A percentile compares a stretch with the other conserved stretches of the same genome.
Conservation (phyloP, 345 rosid species). For the Eucalyptus erythrocorys region DNA sequence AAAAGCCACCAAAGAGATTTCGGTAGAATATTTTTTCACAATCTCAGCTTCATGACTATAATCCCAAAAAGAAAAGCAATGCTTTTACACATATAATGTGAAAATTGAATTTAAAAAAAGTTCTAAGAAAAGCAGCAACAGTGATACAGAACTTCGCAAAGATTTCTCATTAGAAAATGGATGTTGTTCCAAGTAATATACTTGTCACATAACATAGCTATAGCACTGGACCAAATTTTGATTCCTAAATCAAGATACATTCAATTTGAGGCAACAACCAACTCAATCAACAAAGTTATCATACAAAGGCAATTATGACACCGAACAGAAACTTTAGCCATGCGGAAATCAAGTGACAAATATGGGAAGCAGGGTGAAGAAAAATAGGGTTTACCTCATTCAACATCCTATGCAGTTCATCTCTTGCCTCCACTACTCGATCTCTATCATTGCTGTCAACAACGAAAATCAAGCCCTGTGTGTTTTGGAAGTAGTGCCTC, state of each 20-base stretch:
- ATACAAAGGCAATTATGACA: background rate
- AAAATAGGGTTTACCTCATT: constrained; percentile 31
- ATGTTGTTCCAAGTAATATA: background rate
- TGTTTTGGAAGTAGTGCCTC: constrained; percentile 82
- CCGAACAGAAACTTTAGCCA: background rate
- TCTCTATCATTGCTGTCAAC: constrained; percentile 77
- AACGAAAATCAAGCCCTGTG: constrained; percentile 68
- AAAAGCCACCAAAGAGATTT: background rate
- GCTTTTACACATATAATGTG: background rate
- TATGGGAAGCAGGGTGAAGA: background rate
- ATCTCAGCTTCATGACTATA: background rate
- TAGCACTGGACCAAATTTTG: background rate
- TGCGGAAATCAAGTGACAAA: background rate
- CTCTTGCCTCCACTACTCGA: constrained; percentile 66
- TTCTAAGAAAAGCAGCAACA: background rate
- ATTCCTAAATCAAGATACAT: background rate
- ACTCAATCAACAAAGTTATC: background rate
- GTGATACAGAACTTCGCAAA: background rate
- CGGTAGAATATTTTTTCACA: background rate
- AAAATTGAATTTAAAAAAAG: background rate
- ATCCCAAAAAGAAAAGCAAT: background rate
- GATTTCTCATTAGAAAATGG: background rate
- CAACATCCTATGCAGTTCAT: constrained; percentile 70
- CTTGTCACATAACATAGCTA: background rate
- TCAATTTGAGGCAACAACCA: background rate